Base-by-base conservation (phyloP, 192 early-diverging fungal species). In the Entophlyctis luteolus region DNA sequence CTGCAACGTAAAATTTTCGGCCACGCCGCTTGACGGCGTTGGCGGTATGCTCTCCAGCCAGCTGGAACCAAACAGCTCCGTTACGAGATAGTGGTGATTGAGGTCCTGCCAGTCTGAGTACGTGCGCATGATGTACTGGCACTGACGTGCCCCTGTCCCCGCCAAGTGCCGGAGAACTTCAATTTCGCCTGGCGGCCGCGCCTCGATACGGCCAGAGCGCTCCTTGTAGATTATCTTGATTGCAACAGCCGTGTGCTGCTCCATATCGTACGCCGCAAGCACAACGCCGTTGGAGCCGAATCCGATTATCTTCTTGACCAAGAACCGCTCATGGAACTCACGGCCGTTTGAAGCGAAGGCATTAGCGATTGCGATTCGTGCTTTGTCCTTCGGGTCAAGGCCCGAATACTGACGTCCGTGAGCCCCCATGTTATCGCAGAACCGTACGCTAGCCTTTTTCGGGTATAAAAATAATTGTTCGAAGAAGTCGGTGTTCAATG, bases 201-300 rank as follows among this genome's bases (percentile, higher is more conserved):
- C 8, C 33, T 18, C 29, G 25, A 39, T 42, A n/a, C 37, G 28
- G 16, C 20, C 33, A 29, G 25, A 3, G 48, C 10, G n/a, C 35
- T 35, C 18, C 29, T 66, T 66, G 52, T 66, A 66, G 29, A 66
- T 66, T n/a, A 66, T 38, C 34, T 66, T 66, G 50, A 66, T 54
- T 14, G 63, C 63, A 1, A 54, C 63, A 1, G 63, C 37, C 6
- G 12, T 25, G 22, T n/a, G n/a, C 20, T 52, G 6, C 10, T 12
- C 39, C 8, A 12, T 42, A 42, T 42, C n/a, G 39, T 12, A 42
- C 0, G 50, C 48, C 12, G 63, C 48, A 32, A 63, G 60, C n/a
- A 63, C 60, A 20, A 66, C 50, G 22, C 63, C 63, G 37, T 66
- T 66, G 12, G 63, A 54, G 32, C 63, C 63, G 29, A 66, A 52